Evolutionary conservation across 345 rosid species (phyloP).

Genomic region (Brassica carinata): DNA sequence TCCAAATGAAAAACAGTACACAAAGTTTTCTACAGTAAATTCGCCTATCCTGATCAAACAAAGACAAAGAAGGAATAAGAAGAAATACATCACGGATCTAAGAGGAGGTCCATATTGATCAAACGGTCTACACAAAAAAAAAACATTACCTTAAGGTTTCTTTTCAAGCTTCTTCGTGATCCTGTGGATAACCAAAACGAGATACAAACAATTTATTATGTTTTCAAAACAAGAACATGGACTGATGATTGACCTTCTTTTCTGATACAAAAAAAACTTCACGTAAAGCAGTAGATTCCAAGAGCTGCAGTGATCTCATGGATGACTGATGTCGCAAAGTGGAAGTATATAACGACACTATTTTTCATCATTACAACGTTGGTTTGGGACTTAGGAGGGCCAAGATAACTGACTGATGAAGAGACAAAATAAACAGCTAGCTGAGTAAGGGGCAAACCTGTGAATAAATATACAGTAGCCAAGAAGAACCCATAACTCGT

Average conservation of each 20-base stretch:
- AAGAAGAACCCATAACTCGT: slow-evolving; percentile 11
- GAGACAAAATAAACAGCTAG: too few species aligned
- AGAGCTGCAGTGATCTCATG: slow-evolving; percentile 90
- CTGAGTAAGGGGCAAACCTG: too few species aligned
- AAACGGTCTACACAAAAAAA: background rate
- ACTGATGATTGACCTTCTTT: background rate
- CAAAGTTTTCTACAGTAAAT: too few species aligned
- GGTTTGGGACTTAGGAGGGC: too few species aligned
- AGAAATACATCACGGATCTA: too few species aligned
- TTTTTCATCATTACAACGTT: too few species aligned
- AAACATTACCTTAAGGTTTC: background rate
- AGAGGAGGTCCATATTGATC: background rate
- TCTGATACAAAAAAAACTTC: background rate
- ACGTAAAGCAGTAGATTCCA: slow-evolving; percentile 99
- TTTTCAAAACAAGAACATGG: background rate
- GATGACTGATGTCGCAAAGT: slow-evolving; percentile 44
- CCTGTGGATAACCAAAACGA: slow-evolving; percentile 52
- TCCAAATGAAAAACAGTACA: too few species aligned
- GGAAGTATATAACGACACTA: background rate
- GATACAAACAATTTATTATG: background rate
- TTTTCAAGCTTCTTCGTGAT: slow-evolving; percentile 85
- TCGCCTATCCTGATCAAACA: too few species aligned
- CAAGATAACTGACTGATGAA: too few species aligned
- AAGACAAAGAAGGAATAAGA: too few species aligned
- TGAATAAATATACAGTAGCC: slow-evolving; percentile 19